Conservation (phyloP, 208 protist species). For the Crithidia acanthocephali region DNA sequence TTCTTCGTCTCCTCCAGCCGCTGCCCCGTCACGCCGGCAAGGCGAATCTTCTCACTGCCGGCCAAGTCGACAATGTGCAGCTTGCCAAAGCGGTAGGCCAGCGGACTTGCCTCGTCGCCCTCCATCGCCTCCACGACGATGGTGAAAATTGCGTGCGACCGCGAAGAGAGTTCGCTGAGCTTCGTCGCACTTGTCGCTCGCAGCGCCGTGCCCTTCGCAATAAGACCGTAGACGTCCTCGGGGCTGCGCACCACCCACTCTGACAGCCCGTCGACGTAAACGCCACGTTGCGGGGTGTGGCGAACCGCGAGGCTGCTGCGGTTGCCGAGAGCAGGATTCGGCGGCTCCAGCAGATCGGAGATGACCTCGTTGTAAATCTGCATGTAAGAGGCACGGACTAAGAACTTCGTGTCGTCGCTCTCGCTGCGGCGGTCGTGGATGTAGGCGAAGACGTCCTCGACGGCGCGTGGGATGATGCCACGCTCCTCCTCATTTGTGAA, state of each 20-base stretch:
- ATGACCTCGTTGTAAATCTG: slow-evolving; percentile 94
- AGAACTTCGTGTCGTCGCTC: slow-evolving; percentile 37
- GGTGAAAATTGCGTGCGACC: slow-evolving; percentile 97
- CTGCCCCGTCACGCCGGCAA: slow-evolving; percentile 82
- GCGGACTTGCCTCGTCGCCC: slow-evolving; percentile 48
- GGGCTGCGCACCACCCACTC: slow-evolving; percentile 90
- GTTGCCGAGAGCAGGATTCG: slow-evolving; percentile 14
- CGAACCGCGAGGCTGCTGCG: slow-evolving; percentile 47
- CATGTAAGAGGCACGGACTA: slow-evolving; percentile 81
- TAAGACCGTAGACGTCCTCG: slow-evolving; percentile 92
- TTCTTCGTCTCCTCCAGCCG: slow-evolving; percentile 83
- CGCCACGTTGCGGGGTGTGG: slow-evolving; percentile 81
- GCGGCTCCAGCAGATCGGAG: slow-evolving; percentile 72
- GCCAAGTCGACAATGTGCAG: slow-evolving; percentile 94
- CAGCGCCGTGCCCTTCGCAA: slow-evolving; percentile 70
- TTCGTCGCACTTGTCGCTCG: slow-evolving; percentile 82
- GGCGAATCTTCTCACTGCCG: slow-evolving; percentile 90
- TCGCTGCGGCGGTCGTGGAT: slow-evolving; percentile 36
- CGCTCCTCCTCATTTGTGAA: slow-evolving; percentile 80
- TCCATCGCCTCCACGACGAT: slow-evolving; percentile 70
- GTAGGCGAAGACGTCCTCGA: slow-evolving; percentile 65
- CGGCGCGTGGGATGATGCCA: slow-evolving; percentile 75
- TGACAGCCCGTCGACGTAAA: slow-evolving; percentile 93
- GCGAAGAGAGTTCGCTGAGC: slow-evolving; percentile 93
- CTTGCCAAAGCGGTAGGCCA: slow-evolving; percentile 62